phyloP scores from a whole-genome alignment of 1,284 basidiomycete genomes.

The Sanghuangporus weigelae region DNA sequence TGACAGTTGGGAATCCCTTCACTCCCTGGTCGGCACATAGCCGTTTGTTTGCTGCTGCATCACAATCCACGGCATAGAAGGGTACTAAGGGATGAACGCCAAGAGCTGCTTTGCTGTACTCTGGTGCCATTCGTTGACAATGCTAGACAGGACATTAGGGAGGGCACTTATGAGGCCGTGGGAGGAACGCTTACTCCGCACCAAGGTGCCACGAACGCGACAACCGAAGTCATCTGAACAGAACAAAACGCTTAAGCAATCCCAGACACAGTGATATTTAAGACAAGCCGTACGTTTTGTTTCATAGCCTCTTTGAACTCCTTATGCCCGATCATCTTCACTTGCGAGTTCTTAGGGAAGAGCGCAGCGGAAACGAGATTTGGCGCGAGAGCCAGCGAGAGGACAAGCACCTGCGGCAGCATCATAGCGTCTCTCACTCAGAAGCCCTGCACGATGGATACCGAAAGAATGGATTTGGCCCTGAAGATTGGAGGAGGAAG shows the following conservation, averaged over 20 bases:
- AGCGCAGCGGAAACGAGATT: conserved; percentile 63
- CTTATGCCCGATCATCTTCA: conserved; percentile 73
- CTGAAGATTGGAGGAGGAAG: not conserved
- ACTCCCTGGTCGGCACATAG: conserved; percentile 84
- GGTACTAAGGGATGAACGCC: conserved; percentile 82
- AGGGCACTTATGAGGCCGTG: not conserved
- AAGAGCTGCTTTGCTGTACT: conserved; percentile 78
- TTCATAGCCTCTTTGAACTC: conserved; percentile 73
- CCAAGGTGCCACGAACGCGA: conserved; percentile 91
- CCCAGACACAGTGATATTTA: not conserved
- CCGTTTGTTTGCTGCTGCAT: conserved; percentile 75
- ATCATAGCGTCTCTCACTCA: conserved; percentile 21
- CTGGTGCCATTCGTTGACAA: conserved; percentile 83
- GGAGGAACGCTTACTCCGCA: conserved; percentile 58
- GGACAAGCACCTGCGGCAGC: conserved; percentile 26
- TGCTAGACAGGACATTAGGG: conserved; percentile 43
- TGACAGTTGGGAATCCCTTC: conserved; percentile 91
- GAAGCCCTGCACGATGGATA: not conserved
- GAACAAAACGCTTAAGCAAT: conserved; percentile 1
- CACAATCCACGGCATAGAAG: conserved; percentile 89
- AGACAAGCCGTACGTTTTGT: conserved; percentile 52
- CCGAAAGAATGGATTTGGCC: not conserved
- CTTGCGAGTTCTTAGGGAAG: conserved; percentile 64
- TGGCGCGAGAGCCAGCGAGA: conserved; percentile 40
- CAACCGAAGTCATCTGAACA: conserved; percentile 61